Percentiles rank a stretch among this genome's conserved stretches.
These are phyloP conservation scores for Linum tenue DNA, from an alignment of 345 rosid species.

Conservation along the genomic window DNA sequence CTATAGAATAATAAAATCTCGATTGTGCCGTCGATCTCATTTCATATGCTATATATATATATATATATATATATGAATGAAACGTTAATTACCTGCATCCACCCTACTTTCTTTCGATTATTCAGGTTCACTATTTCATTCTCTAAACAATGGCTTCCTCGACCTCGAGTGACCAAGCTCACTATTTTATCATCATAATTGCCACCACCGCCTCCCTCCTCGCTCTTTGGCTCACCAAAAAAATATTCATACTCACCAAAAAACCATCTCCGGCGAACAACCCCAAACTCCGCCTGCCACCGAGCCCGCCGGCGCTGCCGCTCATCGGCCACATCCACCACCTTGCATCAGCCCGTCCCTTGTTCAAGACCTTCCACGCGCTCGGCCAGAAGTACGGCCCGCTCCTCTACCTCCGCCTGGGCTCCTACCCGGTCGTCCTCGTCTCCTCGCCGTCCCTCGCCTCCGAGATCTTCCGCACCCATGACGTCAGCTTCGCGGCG, in stretches of 20 bases:
- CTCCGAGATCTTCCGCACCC: slow-evolving; percentile 20
- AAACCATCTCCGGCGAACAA: not conserved
- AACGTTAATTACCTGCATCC: no score
- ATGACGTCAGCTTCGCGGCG: slow-evolving; percentile 9
- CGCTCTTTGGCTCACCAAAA: no score
- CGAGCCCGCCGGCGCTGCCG: slow-evolving; percentile 36
- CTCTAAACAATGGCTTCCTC: no score
- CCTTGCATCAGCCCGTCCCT: slow-evolving; percentile 1
- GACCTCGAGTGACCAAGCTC: no score
- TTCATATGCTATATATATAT: no score
- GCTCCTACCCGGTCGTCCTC: slow-evolving; percentile 19
- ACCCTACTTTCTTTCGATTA: no score
- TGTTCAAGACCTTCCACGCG: slow-evolving; percentile 20
- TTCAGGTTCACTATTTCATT: no score
- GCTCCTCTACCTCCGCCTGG: slow-evolving; percentile 28
- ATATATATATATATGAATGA: no score
- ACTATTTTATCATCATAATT: no score
- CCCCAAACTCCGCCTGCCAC: slow-evolving; percentile 25
- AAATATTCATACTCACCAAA: slow-evolving; percentile 14
- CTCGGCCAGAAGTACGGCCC: slow-evolving; percentile 30
- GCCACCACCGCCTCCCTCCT: no score
- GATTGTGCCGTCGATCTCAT: no score
- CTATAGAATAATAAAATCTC: no score
- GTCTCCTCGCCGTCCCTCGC: slow-evolving; percentile 35
- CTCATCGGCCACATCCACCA: slow-evolving; percentile 38